These are phyloP conservation scores for Polychaeton citri DNA, from an alignment of 2,329 filamentous ascomycete species.

Conservation along the genomic window DNA sequence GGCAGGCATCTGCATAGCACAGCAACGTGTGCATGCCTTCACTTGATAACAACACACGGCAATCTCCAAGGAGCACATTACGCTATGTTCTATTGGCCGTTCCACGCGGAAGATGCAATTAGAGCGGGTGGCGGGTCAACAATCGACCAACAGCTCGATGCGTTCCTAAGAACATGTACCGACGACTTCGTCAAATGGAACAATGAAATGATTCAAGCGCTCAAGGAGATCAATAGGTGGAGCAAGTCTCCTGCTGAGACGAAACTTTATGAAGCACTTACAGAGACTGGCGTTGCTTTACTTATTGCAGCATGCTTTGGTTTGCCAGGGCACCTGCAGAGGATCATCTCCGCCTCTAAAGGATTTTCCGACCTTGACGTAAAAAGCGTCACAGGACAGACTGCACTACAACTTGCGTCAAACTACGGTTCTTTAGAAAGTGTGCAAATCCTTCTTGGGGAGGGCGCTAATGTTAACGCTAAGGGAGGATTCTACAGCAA, in stretches of 20 bases:
- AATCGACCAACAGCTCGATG: neutral
- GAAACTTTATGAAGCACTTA: neutral
- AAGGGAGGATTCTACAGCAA: neutral
- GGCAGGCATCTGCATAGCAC: neutral
- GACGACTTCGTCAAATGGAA: neutral
- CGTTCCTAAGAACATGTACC: neutral
- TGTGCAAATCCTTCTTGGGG: constrained; percentile 1
- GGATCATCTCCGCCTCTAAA: neutral
- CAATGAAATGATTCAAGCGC: neutral
- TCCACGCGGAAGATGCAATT: neutral
- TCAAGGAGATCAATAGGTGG: neutral
- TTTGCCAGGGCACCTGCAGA: neutral
- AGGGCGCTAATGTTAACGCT: constrained; percentile 2
- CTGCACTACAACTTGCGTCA: neutral
- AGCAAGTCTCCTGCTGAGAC: neutral
- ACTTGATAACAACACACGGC: neutral
- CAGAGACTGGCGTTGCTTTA: neutral
- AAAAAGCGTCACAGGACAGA: neutral
- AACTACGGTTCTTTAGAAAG: neutral
- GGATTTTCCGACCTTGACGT: neutral
- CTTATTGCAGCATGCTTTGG: neutral
- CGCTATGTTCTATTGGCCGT: neutral
- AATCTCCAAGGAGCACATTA: neutral
- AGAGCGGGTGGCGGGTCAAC: neutral
- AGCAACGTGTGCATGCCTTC: neutral